These are phyloP conservation scores for Triangularia setosa DNA, from an alignment of 2,329 filamentous ascomycete species.

Conservation along the genomic window DNA sequence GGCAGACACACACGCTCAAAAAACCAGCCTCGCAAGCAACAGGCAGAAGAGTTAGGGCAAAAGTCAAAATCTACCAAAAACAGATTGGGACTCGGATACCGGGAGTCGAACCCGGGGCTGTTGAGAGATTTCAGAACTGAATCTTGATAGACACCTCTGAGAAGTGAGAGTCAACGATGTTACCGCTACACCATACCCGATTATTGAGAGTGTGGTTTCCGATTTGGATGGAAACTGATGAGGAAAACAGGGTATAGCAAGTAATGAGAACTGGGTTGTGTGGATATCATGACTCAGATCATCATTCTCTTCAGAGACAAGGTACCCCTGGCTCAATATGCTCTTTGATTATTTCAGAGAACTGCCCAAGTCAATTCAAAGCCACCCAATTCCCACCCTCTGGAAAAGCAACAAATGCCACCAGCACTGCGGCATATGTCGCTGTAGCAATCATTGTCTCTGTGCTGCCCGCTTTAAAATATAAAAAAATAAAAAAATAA, in stretches of 20 bases:
- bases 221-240: not conserved
- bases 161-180: not conserved
- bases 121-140: not conserved
- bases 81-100: not conserved
- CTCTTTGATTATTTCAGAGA: not conserved
- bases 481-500: not conserved
- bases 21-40: no score
- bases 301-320: not conserved
- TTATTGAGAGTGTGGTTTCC: not conserved
- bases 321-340: not conserved
- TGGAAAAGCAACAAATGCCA: not conserved
- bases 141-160: not conserved
- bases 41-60: not conserved
- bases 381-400: not conserved
- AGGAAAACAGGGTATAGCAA: not conserved
- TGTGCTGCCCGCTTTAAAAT: not conserved
- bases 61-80: not conserved
- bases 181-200: not conserved
- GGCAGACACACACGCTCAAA: not conserved
- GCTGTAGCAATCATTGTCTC: not conserved
- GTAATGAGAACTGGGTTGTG: not conserved
- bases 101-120: not conserved
- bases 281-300: not conserved
- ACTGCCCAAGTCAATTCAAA: no score
- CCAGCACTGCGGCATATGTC: not conserved